Evolutionary conservation across 2,329 filamentous ascomycete species (phyloP), one percentile per base, ranked within the genome.

Genomic region (Aspergillus udagawae): DNA sequence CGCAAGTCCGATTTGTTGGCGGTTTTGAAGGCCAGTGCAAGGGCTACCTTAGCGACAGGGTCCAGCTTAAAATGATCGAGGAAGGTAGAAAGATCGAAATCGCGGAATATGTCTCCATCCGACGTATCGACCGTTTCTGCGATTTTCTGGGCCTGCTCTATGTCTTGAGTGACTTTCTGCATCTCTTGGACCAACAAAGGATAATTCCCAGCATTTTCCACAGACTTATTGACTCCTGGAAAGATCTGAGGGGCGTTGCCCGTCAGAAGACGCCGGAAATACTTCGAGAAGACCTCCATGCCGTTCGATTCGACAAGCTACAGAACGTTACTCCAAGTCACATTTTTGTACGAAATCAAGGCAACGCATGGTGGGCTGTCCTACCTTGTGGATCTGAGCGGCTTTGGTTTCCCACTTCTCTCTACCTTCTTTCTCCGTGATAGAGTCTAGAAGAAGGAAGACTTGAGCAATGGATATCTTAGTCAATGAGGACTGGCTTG

Each of bases 231-330:
- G 54, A 87, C 81, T 62, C 89, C 86, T 52, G 91, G 88, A 73
- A 97, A 97, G 73, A 99, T 94, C 70, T 94, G 88, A 62, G 88
- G 81, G 68, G 92, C 91, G 86, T 97, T 97, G 78, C 88, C 88
- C 76, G 89, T 89, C 71, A 99, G 86, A 73, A 97, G 83, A 77
- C 93, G 91, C 76, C 91, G 88, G 77, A 99, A 96, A 77, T 94
- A 97, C 81, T 92, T 95, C 60, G 91, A 87, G 75, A 92, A 97
- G 73, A 97, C 92, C 83, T 99, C 95, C 93, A 99, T 99, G 73
- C 92, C 92, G 92, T 96, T 88, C 70, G 93, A 92, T 85, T 96
- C 88, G 79, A 97, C 89, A 74, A 97, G 87, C 90, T 96, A 62
- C 7, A 51, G 23, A 7, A 38, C 38, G 52, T 57, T 27, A 52